A percentile compares a stretch with the other conserved stretches of the same genome.
Conservation (phyloP, 805 yeast species). For the Saccharomyces kudriavzevii region DNA sequence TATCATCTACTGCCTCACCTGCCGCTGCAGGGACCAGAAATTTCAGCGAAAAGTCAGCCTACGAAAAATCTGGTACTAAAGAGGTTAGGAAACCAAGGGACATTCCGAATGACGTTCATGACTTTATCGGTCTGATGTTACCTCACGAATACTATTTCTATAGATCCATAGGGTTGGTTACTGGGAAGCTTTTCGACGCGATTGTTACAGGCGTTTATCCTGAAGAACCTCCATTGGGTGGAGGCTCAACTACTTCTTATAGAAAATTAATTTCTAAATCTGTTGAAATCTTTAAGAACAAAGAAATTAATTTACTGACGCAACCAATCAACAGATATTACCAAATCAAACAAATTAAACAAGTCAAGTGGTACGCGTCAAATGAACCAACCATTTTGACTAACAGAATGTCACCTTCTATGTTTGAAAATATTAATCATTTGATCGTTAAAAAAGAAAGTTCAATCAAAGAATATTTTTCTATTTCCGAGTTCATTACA, state of each 20-base stretch:
- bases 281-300: slow-evolving; percentile 44
- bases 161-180: slow-evolving; percentile 64
- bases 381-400: slow-evolving; percentile 34
- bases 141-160: slow-evolving; percentile 83
- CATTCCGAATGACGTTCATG: slow-evolving; percentile 74
- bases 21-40: not conserved
- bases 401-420: slow-evolving; percentile 48
- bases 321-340: slow-evolving; percentile 74
- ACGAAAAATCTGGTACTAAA: slow-evolving; percentile 1
- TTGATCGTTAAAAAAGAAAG: slow-evolving; percentile 26
- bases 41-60: not conserved
- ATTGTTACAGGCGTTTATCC: slow-evolving; percentile 54
- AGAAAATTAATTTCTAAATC: slow-evolving; percentile 43
- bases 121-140: slow-evolving; percentile 70
- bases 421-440: slow-evolving; percentile 36
- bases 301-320: slow-evolving; percentile 59
- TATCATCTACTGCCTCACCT: not conserved
- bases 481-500: slow-evolving; percentile 22
- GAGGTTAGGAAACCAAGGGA: slow-evolving; percentile 5
- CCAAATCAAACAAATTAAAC: slow-evolving; percentile 60
- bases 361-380: slow-evolving; percentile 48
- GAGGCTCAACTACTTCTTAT: slow-evolving; percentile 51
- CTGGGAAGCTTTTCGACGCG: slow-evolving; percentile 52
- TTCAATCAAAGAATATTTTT: slow-evolving; percentile 22
- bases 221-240: slow-evolving; percentile 61